Conservation (phyloP, 768 basidiomycete genomes). For the Boletus fagicola region DNA sequence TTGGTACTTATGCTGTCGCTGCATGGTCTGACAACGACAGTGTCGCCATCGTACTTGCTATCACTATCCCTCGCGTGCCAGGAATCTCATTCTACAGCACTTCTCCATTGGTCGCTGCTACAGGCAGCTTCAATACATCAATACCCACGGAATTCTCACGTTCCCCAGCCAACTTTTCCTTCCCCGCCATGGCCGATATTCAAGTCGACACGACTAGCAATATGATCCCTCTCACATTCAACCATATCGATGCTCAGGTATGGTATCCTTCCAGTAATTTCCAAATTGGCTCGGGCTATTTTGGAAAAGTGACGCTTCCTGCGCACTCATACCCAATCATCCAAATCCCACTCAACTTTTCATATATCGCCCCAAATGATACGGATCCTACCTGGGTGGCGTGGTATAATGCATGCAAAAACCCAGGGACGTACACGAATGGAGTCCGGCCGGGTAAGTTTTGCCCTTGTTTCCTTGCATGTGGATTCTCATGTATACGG, state of each 20-base stretch:
- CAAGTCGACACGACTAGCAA: slow-evolving; percentile 74
- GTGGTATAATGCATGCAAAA: slow-evolving; percentile 78
- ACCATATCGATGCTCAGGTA: slow-evolving; percentile 60
- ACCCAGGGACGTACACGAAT: slow-evolving; percentile 45
- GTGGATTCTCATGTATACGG: neutral
- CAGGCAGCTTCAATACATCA: slow-evolving; percentile 53
- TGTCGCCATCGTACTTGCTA: slow-evolving; percentile 65
- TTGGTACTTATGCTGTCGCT: slow-evolving; percentile 4
- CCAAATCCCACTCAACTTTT: slow-evolving; percentile 77
- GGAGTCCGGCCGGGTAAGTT: slow-evolving; percentile 62
- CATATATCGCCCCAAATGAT: slow-evolving; percentile 74
- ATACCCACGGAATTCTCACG: slow-evolving; percentile 68
- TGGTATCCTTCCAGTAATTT: slow-evolving; percentile 66
- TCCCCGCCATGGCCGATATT: slow-evolving; percentile 72
- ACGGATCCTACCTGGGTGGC: slow-evolving; percentile 81
- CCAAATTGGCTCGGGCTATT: slow-evolving; percentile 65
- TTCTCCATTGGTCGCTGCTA: slow-evolving; percentile 58
- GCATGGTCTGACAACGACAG: slow-evolving; percentile 34
- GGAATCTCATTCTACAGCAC: slow-evolving; percentile 57
- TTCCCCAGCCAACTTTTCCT: slow-evolving; percentile 85
- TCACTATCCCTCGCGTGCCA: slow-evolving; percentile 85
- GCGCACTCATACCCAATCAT: slow-evolving; percentile 67
- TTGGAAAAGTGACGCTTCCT: slow-evolving; percentile 56
- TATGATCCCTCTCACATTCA: slow-evolving; percentile 76
- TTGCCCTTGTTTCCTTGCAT: neutral